These are phyloP conservation scores for Monilinia fructicola DNA, from an alignment of 2,329 filamentous ascomycete species.

Conservation along the genomic window DNA sequence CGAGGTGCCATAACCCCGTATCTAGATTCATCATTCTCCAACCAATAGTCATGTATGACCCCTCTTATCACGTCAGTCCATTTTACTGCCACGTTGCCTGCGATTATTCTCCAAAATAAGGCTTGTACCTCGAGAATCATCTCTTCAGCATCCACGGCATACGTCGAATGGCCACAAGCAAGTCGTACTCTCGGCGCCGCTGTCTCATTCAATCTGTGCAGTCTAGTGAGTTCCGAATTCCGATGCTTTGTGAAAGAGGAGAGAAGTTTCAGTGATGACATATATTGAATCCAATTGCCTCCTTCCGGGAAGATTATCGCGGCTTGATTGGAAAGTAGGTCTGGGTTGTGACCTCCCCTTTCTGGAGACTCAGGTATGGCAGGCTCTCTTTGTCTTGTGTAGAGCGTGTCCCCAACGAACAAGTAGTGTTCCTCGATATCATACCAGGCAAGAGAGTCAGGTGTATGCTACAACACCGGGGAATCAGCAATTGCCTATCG, in stretches of 20 bases:
- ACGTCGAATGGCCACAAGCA: constrained; percentile 44
- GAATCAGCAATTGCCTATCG: neutral
- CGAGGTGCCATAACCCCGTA: constrained; percentile 43
- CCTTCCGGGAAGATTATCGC: constrained; percentile 46
- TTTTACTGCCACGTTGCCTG: constrained; percentile 41
- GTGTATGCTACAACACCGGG: neutral
- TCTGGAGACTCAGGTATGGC: constrained; percentile 39
- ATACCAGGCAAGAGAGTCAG: constrained; percentile 18
- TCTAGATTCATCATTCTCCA: constrained; percentile 39
- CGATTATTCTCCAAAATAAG: constrained; percentile 41
- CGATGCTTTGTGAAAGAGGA: constrained; percentile 40
- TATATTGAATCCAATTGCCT: constrained; percentile 44
- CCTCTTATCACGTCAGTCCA: constrained; percentile 38
- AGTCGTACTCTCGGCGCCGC: constrained; percentile 33
- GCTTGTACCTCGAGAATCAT: constrained; percentile 41
- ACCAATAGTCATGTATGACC: constrained; percentile 42
- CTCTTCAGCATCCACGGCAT: constrained; percentile 41
- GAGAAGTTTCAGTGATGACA: constrained; percentile 42
- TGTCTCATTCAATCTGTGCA: constrained; percentile 33
- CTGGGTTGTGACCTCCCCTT: constrained; percentile 26
- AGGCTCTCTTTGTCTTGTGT: constrained; percentile 40
- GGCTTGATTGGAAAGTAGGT: constrained; percentile 29
- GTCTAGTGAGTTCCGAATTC: constrained; percentile 36
- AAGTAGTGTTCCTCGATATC: constrained; percentile 44
- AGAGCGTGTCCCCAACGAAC: constrained; percentile 50